Conservation (phyloP, 1,139 yeast species). For the Torulaspora globosa region DNA sequence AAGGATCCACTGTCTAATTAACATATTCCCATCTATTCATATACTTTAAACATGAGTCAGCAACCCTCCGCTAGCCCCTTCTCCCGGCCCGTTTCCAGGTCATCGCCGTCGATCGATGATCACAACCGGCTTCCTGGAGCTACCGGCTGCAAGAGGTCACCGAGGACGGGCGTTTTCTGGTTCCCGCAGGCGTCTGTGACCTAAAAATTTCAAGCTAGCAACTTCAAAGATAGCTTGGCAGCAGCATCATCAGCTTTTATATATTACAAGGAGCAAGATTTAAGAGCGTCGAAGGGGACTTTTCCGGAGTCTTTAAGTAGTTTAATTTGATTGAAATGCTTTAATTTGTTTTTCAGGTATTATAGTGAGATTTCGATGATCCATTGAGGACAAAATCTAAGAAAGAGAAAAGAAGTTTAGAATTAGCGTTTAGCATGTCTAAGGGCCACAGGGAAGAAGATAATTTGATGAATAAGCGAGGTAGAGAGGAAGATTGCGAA, state of each 20-base stretch:
- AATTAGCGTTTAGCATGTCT: conserved; percentile 1
- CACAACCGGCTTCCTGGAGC: no score
- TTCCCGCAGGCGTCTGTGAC: conserved; percentile 1
- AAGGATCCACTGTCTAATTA: no score
- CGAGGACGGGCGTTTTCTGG: conserved; percentile 4
- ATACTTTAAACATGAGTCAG: conserved; percentile 2
- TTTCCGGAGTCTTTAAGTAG: no score
- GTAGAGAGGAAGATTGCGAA: conserved; percentile 4
- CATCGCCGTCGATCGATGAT: neutral
- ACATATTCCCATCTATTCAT: conserved; percentile 3
- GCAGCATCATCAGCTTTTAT: neutral
- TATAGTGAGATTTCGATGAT: conserved; percentile 3
- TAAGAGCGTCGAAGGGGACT: neutral
- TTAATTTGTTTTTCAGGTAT: neutral
- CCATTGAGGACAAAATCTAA: neutral
- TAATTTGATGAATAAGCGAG: conserved; percentile 1
- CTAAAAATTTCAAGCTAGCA: conserved; percentile 3
- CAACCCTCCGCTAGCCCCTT: neutral
- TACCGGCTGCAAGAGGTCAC: neutral
- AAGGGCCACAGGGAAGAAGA: conserved; percentile 3
- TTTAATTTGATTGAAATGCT: conserved; percentile 2
- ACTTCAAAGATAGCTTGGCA: neutral
- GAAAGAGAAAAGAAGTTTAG: neutral
- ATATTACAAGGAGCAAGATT: neutral
- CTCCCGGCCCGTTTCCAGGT: neutral